These are phyloP conservation scores for Vachellia collinsii DNA, from an alignment of 306 rosid species.

Conservation along the genomic window DNA sequence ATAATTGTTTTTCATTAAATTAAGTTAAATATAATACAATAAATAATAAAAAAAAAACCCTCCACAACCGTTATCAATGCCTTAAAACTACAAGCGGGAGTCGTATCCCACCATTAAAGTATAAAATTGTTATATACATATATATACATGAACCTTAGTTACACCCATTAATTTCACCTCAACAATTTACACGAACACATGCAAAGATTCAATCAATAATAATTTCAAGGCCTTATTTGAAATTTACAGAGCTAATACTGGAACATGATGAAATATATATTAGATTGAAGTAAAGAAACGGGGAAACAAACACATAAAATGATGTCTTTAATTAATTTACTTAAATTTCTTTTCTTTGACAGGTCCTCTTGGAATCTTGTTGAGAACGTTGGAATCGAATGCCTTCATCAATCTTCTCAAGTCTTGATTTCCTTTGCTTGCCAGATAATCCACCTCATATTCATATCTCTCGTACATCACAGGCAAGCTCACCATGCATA, in stretches of 20 bases:
- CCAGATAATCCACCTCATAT: conserved; percentile 4
- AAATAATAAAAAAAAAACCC: too few relatives aligned
- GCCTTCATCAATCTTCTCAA: neutral
- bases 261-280: neutral
- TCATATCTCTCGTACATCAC: conserved; percentile 6
- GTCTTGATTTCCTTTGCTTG: conserved; percentile 16
- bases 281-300: neutral
- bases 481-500: neutral
- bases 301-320: neutral
- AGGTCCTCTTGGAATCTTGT: conserved; percentile 21
- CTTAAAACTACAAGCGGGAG: too few relatives aligned
- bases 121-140: too few relatives aligned
- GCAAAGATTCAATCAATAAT: neutral
- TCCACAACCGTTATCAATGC: too few relatives aligned
- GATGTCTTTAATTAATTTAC: neutral
- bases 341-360: conserved; percentile 1
- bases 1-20: too few relatives aligned
- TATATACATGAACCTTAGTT: neutral
- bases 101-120: too few relatives aligned
- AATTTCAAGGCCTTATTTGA: neutral
- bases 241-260: neutral
- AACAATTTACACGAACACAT: neutral
- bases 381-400: neutral
- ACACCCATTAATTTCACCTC: neutral
- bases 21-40: too few relatives aligned